phyloP scores from a whole-genome alignment of 2,329 filamentous ascomycete species.

The Fusarium subtropicale region DNA sequence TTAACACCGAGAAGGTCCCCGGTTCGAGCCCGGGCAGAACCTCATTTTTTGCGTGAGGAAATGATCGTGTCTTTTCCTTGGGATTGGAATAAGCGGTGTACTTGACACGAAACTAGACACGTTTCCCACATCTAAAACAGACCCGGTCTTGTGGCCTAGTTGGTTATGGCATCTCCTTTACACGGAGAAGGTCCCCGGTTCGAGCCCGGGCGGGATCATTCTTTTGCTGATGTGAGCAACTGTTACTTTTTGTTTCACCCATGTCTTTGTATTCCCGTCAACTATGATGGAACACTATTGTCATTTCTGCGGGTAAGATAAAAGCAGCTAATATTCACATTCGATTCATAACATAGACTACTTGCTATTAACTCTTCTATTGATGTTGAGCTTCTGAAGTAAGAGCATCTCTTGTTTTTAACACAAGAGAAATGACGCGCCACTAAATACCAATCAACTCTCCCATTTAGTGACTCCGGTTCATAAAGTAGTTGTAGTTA shows the following conservation, averaged over 20 bases:
- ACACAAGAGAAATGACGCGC: too few relatives aligned
- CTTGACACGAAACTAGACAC: rapidly evolving
- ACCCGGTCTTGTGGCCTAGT: slow-evolving; percentile 42
- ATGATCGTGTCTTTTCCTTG: neutral
- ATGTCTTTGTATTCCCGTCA: too few relatives aligned
- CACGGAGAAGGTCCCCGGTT: slow-evolving; percentile 45
- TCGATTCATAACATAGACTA: neutral
- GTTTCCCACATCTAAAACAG: neutral
- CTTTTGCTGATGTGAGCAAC: neutral
- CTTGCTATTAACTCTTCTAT: too few relatives aligned
- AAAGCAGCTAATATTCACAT: neutral
- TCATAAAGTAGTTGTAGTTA: slow-evolving; percentile 41
- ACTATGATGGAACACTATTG: neutral
- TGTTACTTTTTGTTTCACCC: neutral
- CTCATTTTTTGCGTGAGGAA: slow-evolving; percentile 17
- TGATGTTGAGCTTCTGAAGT: too few relatives aligned
- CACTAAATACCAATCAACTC: too few relatives aligned
- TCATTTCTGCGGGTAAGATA: rapidly evolving
- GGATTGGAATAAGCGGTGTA: rapidly evolving
- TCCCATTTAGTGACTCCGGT: slow-evolving; percentile 10
- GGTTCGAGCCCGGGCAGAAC: slow-evolving; percentile 41
- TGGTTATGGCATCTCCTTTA: slow-evolving; percentile 44
- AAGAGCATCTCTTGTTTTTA: too few relatives aligned
- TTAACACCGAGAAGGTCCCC: slow-evolving; percentile 43
- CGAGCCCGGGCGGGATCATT: slow-evolving; percentile 43